phyloP scores from a whole-genome alignment of 805 yeast species.

The Komagataella pseudopastoris region DNA sequence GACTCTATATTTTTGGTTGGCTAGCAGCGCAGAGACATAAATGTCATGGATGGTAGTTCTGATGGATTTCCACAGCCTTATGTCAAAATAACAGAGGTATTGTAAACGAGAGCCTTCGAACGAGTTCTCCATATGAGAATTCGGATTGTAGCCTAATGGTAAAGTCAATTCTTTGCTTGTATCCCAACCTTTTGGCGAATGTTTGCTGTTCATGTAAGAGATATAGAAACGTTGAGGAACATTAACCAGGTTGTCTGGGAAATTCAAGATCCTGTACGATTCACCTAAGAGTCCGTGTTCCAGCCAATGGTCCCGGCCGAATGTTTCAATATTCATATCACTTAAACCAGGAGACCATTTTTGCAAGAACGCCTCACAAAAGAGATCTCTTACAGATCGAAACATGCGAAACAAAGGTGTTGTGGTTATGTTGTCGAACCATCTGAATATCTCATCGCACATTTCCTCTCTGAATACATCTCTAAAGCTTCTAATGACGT shows the following conservation, averaged over 20 bases:
- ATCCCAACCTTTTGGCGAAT: constrained; percentile 7
- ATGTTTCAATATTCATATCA: constrained; percentile 1
- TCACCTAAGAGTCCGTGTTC: background rate
- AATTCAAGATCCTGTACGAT: background rate
- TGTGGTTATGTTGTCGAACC: constrained; percentile 48
- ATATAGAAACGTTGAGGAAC: background rate
- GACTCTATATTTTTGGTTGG: constrained; percentile 40
- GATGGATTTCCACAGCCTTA: constrained; percentile 55
- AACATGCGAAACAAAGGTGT: constrained; percentile 39
- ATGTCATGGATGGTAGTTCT: constrained; percentile 48
- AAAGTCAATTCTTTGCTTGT: background rate
- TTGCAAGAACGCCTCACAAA: constrained; percentile 44
- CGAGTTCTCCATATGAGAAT: background rate
- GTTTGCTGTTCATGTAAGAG: background rate
- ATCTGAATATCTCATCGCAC: constrained; percentile 57
- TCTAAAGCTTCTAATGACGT: constrained; percentile 51
- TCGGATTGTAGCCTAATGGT: background rate
- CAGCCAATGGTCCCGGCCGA: background rate
- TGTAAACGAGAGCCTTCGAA: constrained; percentile 41
- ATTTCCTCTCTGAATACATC: constrained; percentile 72
- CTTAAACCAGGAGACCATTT: constrained; percentile 48
- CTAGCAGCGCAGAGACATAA: constrained; percentile 49
- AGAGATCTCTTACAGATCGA: constrained; percentile 28
- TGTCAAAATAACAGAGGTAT: constrained; percentile 49
- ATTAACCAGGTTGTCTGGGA: background rate